These are phyloP conservation scores for Boletus tomentosulus DNA, from an alignment of 768 basidiomycete genomes.

Conservation along the genomic window DNA sequence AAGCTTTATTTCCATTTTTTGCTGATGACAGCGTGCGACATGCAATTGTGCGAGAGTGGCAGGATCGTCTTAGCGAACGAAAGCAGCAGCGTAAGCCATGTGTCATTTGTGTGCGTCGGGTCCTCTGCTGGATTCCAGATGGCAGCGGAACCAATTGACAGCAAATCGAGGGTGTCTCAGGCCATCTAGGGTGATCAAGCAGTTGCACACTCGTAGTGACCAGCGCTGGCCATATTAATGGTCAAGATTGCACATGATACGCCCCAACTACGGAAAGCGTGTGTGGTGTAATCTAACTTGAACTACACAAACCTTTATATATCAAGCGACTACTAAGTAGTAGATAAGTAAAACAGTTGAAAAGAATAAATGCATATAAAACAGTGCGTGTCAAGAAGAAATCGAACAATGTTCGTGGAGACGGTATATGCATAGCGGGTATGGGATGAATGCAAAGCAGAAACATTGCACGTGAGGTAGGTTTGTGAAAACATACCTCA, in stretches of 20 bases:
- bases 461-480: conserved; percentile 5
- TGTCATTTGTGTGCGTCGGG: too few species aligned
- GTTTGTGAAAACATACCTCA: conserved; percentile 15
- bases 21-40: too few species aligned
- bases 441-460: conserved; percentile 16
- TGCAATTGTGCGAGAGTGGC: too few species aligned
- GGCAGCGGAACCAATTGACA: neutral
- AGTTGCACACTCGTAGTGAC: conserved; percentile 1
- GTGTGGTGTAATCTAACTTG: neutral
- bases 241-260: neutral
- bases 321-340: conserved; percentile 18
- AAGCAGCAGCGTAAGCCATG: too few species aligned
- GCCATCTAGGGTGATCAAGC: neutral
- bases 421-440: conserved; percentile 24
- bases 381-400: conserved; percentile 9
- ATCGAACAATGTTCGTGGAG: conserved; percentile 5
- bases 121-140: neutral
- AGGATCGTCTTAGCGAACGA: too few species aligned
- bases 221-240: neutral
- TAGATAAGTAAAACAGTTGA: conserved; percentile 17
- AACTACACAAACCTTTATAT: conserved; percentile 17
- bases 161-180: neutral
- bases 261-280: neutral
- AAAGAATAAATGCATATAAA: conserved; percentile 6
- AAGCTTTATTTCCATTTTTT: too few species aligned